Conservation (phyloP, 108 stramenopile genomes). For the Chaetoceros muelleri region DNA sequence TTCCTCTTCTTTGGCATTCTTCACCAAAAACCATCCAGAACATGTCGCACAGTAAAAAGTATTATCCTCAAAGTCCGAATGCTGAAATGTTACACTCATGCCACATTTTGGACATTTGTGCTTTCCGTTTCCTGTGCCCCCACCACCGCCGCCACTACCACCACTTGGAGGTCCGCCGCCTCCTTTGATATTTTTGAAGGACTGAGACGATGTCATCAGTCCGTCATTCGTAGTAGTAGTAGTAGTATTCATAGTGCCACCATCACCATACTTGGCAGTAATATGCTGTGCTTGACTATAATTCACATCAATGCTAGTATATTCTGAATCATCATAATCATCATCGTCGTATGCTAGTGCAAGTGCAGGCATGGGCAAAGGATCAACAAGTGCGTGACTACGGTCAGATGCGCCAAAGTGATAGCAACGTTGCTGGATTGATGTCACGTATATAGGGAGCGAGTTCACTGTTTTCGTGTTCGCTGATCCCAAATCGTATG, state of each 20-base stretch:
- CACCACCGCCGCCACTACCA: slow-evolving; percentile 24
- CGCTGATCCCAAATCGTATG: no score
- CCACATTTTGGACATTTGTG: slow-evolving; percentile 74
- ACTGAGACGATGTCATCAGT: slow-evolving; percentile 2
- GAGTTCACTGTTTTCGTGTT: no score
- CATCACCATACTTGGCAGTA: background rate
- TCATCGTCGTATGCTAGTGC: slow-evolving; percentile 11
- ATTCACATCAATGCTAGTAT: background rate
- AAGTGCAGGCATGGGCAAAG: slow-evolving; percentile 2
- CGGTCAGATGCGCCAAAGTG: slow-evolving; percentile 1
- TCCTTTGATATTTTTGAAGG: slow-evolving; percentile 2
- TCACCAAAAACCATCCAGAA: slow-evolving; percentile 70
- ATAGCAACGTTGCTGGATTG: no score
- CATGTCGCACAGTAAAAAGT: slow-evolving; percentile 83
- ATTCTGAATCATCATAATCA: slow-evolving; percentile 6
- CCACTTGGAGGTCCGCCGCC: slow-evolving; percentile 8
- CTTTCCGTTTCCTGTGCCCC: slow-evolving; percentile 21
- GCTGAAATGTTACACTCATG: slow-evolving; percentile 50
- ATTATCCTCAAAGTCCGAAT: slow-evolving; percentile 44
- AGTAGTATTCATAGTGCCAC: background rate
- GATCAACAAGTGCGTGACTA: background rate
- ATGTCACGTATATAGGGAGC: no score
- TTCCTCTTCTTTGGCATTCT: slow-evolving; percentile 1
- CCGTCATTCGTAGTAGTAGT: slow-evolving; percentile 1
- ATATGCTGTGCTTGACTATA: no score